Conservation (phyloP, 345 rosid genomes). For the Aegle marmelos region DNA sequence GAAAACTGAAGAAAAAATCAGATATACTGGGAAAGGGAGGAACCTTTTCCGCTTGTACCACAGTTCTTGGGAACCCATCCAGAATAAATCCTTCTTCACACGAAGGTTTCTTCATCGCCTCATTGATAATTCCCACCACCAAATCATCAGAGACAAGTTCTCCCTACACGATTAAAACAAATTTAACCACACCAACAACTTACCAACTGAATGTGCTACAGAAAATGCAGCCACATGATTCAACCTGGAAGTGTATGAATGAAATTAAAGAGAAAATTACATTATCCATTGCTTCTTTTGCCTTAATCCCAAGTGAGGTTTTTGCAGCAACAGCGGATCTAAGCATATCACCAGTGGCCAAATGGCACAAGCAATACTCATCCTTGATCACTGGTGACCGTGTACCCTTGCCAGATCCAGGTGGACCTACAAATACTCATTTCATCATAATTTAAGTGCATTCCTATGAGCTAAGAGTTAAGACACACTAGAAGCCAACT, state of each 20-base stretch:
- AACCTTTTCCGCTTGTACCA: constrained; percentile 87
- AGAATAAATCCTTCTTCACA: constrained; percentile 89
- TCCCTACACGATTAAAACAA: constrained; percentile 38
- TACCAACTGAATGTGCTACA: background rate
- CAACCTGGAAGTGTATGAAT: background rate
- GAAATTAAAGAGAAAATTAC: constrained; percentile 26
- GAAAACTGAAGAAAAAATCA: background rate
- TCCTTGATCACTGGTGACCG: constrained; percentile 90
- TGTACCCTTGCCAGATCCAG: constrained; percentile 96
- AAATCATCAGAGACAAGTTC: constrained; percentile 89
- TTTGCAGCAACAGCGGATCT: constrained; percentile 92
- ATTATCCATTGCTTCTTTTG: constrained; percentile 96
- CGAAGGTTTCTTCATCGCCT: constrained; percentile 85
- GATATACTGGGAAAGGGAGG: background rate
- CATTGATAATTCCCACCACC: constrained; percentile 91
- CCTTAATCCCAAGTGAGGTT: constrained; percentile 91
- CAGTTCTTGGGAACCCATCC: constrained; percentile 90
- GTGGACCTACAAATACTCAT: constrained; percentile 61
- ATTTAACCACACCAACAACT: constrained; percentile 1
- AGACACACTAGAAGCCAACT: background rate
- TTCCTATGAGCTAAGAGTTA: background rate
- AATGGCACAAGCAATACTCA: constrained; percentile 87
- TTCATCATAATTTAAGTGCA: background rate
- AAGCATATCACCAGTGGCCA: constrained; percentile 97
- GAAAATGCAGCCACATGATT: background rate